phyloP scores from a whole-genome alignment of 1,284 basidiomycete genomes.

The Gymnopus androsaceus region DNA sequence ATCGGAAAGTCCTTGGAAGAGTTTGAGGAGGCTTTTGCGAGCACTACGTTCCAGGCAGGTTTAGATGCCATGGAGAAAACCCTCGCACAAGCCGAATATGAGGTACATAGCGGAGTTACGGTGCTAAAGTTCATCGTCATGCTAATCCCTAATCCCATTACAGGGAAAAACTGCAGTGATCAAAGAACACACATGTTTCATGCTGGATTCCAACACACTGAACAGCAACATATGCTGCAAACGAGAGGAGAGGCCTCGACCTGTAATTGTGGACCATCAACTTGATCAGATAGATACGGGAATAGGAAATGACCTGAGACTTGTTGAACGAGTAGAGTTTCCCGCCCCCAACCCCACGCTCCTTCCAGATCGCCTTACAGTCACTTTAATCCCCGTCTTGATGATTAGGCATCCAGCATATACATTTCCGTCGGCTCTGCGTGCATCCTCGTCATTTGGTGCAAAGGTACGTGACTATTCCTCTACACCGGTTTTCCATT shows the following conservation, averaged over 20 bases:
- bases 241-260: constrained; percentile 1
- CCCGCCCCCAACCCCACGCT: constrained; percentile 10
- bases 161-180: constrained; percentile 12
- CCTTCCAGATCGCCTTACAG: constrained; percentile 9
- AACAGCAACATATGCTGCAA: neutral
- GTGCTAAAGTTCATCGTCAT: neutral
- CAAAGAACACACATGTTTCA: constrained; percentile 16
- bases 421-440: constrained; percentile 1
- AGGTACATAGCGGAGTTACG: constrained; percentile 1
- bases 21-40: constrained; percentile 4
- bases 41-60: constrained; percentile 11
- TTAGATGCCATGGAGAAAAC: constrained; percentile 11
- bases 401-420: constrained; percentile 13
- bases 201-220: constrained; percentile 11
- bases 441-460: constrained; percentile 1
- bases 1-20: constrained; percentile 10
- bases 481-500: no score
- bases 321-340: neutral
- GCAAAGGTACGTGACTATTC: no score
- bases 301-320: neutral
- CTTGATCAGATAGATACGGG: neutral
- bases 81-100: constrained; percentile 5
- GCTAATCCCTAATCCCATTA: neutral
- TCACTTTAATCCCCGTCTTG: constrained; percentile 5
- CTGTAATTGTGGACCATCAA: constrained; percentile 5